Conservation (phyloP, 306 rosid genomes). For the Begonia fuchsioides region DNA sequence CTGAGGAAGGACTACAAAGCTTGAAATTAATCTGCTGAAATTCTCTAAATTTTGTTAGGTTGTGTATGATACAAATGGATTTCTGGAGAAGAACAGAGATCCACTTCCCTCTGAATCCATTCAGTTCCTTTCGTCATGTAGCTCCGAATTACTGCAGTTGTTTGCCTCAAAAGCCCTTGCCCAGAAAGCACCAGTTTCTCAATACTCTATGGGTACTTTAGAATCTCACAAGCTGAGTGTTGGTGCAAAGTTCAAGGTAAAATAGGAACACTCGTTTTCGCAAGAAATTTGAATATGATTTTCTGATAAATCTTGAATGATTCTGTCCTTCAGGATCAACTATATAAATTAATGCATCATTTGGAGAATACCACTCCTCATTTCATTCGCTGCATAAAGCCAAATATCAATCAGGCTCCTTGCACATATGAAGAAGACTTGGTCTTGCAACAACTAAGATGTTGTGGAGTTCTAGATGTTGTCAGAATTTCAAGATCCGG, state of each 20-base stretch:
- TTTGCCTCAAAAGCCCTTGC: conserved; percentile 35
- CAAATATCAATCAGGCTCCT: conserved; percentile 63
- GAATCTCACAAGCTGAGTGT: conserved; percentile 46
- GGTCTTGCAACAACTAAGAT: conserved; percentile 69
- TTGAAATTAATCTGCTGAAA: no score
- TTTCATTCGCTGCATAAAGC: conserved; percentile 85
- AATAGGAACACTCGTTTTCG: neutral
- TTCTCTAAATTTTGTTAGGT: conserved; percentile 31
- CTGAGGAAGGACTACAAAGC: no score
- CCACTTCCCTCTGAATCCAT: conserved; percentile 43
- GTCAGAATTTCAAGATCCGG: conserved; percentile 81
- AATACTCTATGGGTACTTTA: conserved; percentile 17
- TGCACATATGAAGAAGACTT: conserved; percentile 51
- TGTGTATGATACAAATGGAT: conserved; percentile 64
- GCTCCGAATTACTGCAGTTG: conserved; percentile 37
- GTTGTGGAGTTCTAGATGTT: conserved; percentile 71
- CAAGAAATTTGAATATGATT: no score
- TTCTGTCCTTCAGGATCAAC: conserved; percentile 69
- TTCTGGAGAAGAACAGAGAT: conserved; percentile 82
- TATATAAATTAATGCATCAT: conserved; percentile 70
- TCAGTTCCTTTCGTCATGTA: conserved; percentile 57
- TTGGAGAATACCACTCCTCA: conserved; percentile 81
- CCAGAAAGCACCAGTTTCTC: conserved; percentile 30
- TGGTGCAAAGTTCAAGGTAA: conserved; percentile 71
- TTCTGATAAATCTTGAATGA: neutral